phyloP scores from a whole-genome alignment of 225 moss, liverwort and hornwort species.

The Physcomitrellopsis africana region DNA sequence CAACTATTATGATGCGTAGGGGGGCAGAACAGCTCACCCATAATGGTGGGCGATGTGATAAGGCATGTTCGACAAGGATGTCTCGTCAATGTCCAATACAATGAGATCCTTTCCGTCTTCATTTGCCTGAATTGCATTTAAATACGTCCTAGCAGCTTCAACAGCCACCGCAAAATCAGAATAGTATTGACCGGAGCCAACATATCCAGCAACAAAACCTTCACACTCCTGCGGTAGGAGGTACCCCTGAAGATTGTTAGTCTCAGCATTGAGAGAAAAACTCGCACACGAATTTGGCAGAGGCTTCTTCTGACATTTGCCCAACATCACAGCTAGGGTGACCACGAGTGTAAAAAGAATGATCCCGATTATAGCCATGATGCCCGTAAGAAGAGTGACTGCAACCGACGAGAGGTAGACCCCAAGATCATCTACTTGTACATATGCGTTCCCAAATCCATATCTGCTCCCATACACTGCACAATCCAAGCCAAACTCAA shows the following conservation, averaged over 20 bases:
- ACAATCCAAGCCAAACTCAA: constrained; percentile 4
- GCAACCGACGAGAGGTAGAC: constrained; percentile 86
- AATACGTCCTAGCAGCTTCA: constrained; percentile 64
- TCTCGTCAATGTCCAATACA: constrained; percentile 96
- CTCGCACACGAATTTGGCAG: constrained; percentile 55
- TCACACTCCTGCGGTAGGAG: constrained; percentile 60
- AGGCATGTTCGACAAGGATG: constrained; percentile 76
- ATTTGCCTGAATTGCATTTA: constrained; percentile 45
- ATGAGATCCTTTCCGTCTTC: constrained; percentile 76
- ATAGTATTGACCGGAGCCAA: constrained; percentile 65
- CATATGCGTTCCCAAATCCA: constrained; percentile 62
- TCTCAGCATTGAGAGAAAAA: constrained; percentile 73
- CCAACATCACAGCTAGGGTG: constrained; percentile 87
- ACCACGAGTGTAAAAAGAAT: constrained; percentile 84
- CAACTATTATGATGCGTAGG: neutral
- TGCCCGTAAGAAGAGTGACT: constrained; percentile 63
- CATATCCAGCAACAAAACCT: constrained; percentile 52
- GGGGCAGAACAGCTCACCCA: constrained; percentile 57
- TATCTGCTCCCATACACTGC: constrained; percentile 62
- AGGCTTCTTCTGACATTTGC: constrained; percentile 64
- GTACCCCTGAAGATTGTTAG: constrained; percentile 89
- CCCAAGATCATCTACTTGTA: constrained; percentile 86
- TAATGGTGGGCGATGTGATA: constrained; percentile 70
- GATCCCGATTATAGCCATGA: constrained; percentile 70
- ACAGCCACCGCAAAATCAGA: constrained; percentile 76